Base-by-base conservation (phyloP, 768 basidiomycete genomes). In the Cystobasidium ongulense region DNA sequence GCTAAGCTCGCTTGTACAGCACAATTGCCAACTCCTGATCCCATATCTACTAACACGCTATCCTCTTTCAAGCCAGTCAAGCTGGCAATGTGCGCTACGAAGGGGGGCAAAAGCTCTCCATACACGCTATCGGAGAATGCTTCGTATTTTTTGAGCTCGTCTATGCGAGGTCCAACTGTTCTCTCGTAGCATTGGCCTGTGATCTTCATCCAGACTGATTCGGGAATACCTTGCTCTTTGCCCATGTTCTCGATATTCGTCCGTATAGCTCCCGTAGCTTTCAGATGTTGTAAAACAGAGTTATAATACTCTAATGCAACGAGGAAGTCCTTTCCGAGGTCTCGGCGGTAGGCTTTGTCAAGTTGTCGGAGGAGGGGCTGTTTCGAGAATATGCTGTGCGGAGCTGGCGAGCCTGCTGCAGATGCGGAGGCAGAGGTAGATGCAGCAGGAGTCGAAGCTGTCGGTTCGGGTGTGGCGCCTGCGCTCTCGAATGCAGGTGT, bases 171-270 rank as follows among this genome's bases (percentile, higher is more conserved):
- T 4, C 94, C 94, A 0, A 97, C 93, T 21, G 88, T 87, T 31
- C 96, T 87, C 79, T 97, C 92, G 78, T 99, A 98, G 41, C 88
- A 90, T 83, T 97, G 92, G 53, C 93, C 92, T 65, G 90, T 84
- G 61, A 95, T 86, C 50, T 89, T 87, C 82, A 87, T 84, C 72
- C 89, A 83, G 1, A 93, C 85, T 38, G 85, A 84, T 59, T 86
- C 83, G 0, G 88, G 89, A 31, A 93, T 79, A 1, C 86, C 87
- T 0, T 71, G 53, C n/a, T 33, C 33, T 7, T 33, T 38, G 27
- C 68, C 68, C 79, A 80, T 77, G 36, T 15, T 36, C 39, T 33
- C 29, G 18, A 78, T 75, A 35, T 78, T 79, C 23, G 25, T 63
- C 63, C 21, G 10, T 2, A 78, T 29, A 1, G 39, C 33, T 2